Evolutionary conservation across 2,329 filamentous ascomycete species (phyloP).

Genomic region (Microsporum ferrugineum): DNA sequence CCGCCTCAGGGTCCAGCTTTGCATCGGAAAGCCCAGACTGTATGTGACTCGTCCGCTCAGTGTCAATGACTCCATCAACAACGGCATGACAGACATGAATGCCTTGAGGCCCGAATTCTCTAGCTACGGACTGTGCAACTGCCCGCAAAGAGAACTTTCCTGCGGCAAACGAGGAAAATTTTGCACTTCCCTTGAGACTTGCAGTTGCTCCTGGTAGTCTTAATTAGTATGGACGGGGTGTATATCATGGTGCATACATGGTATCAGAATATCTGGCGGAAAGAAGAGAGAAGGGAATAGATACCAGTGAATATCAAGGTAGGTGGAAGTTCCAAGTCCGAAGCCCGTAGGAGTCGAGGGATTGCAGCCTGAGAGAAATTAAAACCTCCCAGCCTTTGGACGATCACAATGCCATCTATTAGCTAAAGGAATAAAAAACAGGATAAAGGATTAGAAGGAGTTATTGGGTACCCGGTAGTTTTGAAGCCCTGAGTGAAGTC

Average conservation of each 20-base stretch:
- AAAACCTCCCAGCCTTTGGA: slow-evolving; percentile 50
- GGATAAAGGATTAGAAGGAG: not conserved
- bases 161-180: slow-evolving; percentile 59
- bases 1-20: slow-evolving; percentile 64
- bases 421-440: slow-evolving; percentile 14
- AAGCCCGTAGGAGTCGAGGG: slow-evolving; percentile 56
- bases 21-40: slow-evolving; percentile 47
- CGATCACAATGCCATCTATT: not conserved
- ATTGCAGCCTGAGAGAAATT: slow-evolving; percentile 62
- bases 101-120: slow-evolving; percentile 74
- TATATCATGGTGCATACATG: not conserved
- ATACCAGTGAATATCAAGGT: slow-evolving; percentile 62
- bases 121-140: slow-evolving; percentile 61
- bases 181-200: slow-evolving; percentile 58
- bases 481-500: slow-evolving; percentile 44
- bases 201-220: slow-evolving; percentile 57
- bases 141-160: slow-evolving; percentile 72
- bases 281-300: not conserved
- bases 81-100: slow-evolving; percentile 74
- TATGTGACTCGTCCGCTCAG: slow-evolving; percentile 55
- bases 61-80: slow-evolving; percentile 78
- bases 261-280: not conserved
- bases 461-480: slow-evolving; percentile 35
- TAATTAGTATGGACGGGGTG: not conserved
- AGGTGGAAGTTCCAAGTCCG: slow-evolving; percentile 52